phyloP scores from a whole-genome alignment of 495 filamentous ascomycete species.

The Symbiotaphrina buchneri region DNA sequence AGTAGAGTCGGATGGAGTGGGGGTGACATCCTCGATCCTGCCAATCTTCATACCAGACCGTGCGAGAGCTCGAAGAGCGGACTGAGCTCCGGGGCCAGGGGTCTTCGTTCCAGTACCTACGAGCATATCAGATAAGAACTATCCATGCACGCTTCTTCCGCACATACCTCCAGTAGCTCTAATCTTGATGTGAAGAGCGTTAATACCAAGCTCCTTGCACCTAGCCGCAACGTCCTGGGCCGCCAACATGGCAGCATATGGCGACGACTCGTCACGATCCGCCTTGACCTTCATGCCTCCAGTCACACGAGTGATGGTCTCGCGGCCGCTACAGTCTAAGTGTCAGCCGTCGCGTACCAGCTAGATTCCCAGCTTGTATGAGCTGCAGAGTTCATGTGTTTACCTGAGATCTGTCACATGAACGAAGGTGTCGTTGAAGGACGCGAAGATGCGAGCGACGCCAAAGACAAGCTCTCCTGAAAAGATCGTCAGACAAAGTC shows the following conservation, averaged over 20 bases:
- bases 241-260: slow-evolving; percentile 99
- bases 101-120: slow-evolving; percentile 97
- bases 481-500: background rate
- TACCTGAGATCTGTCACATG: slow-evolving; percentile 98
- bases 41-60: slow-evolving; percentile 99
- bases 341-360: slow-evolving; percentile 27
- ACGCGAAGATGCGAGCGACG: slow-evolving; percentile 97
- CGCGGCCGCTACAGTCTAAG: slow-evolving; percentile 71
- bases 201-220: slow-evolving; percentile 99
- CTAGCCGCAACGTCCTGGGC: slow-evolving; percentile 83
- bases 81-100: slow-evolving; percentile 94
- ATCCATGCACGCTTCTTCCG: background rate
- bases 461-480: slow-evolving; percentile 94
- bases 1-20: slow-evolving; percentile 94
- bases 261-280: slow-evolving; percentile 97
- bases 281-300: slow-evolving; percentile 99
- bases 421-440: slow-evolving; percentile 97
- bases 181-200: slow-evolving; percentile 98
- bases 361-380: slow-evolving; percentile 7
- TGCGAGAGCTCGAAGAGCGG: slow-evolving; percentile 92
- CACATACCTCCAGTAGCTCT: slow-evolving; percentile 81
- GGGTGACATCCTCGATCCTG: slow-evolving; percentile 97
- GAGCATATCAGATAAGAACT: background rate
- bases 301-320: slow-evolving; percentile 98
- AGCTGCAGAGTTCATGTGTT: slow-evolving; percentile 1